Base-by-base conservation (phyloP, 2,329 filamentous ascomycete genomes). In the Colletotrichum godetiae region DNA sequence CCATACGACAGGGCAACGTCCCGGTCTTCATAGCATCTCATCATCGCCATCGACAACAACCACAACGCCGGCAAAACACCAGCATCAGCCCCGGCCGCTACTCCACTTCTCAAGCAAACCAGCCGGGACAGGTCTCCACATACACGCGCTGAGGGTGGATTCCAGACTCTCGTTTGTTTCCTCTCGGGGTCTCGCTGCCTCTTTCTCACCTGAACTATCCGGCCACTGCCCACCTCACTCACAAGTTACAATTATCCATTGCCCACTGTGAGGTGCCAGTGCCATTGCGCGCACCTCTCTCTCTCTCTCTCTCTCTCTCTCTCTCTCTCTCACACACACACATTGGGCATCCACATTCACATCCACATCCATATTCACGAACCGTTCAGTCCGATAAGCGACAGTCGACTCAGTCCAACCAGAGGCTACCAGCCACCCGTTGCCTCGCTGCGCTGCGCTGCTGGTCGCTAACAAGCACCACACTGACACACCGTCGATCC, bases 91-190 rank as follows among this genome's bases (percentile, higher is more conserved):
- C 59, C 58, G 46, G 52, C 35, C 59, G 8, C 31, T 19, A 49
- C 67, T 70, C 61, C 67, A 66, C 61, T 53, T 37, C n/a, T 64
- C 29, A 59, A 55, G 55, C 67, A 59, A 70, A 66, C 46, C 42
- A 66, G 57, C 67, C 67, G 53, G 60, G 55, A 53, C 29, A 22
- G 15, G 29, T 24, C 42, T 56, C 56, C 65, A 67, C 56, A 29
- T 33, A 13, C n/a, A 57, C 62, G 42, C 42, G 2, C 62, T 46
- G 61, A 55, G 61, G 22, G 46, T 55, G 31, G 46, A 64, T 64
- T 49, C 61, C 31, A 11, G 46, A 37, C 22, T 37, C n/a, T 53
- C 46, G 12, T 64, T 37, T 64, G 59, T 62, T 62, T 62, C 37
- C 42, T 52, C 35, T 46, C 42, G 5, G 42, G n/a, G 42, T 46